Base-by-base conservation (phyloP, 495 filamentous ascomycete species). In the Xylaria telfairii region DNA sequence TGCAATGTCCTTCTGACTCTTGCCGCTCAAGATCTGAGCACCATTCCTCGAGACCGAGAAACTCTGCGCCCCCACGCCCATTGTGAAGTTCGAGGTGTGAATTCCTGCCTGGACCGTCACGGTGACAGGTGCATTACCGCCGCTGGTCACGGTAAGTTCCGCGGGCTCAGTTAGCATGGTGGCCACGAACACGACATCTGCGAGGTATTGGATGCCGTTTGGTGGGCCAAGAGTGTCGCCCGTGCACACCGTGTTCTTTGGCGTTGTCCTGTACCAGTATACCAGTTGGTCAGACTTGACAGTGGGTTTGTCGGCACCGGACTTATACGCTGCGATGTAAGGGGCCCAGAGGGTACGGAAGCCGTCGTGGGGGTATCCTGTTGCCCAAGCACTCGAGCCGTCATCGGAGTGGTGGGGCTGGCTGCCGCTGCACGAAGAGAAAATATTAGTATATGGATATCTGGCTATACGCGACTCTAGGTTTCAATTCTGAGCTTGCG, bases 181-280 rank as follows among this genome's bases (percentile, higher is more conserved):
- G 19, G 87, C 84, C 3, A 89, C 81, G 66, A 87, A 89, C 1
- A 89, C 82, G 8, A 80, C 75, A 67, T 90, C 87, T 32, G 80
- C 51, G 78, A 88, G 82, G 5, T 78, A 75, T 46, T 88, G 81
- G 66, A 74, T 81, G 2, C 87, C 87, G 64, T 88, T 82, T 0
- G 87, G 87, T 6, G 82, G 78, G 28, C 85, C 85, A 46, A 76
- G 74, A 75, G 86, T 84, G 80, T 87, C 88, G 73, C 87, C 85
- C 59, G 84, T 82, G 73, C 85, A 87, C 63, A 83, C 68, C 30
- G 83, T 64, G 51, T 76, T 72, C 44, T 78, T 81, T 0, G 78
- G 81, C 0, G 83, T 86, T 0, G 86, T 83, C 2, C 85, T 79
- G 71, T 88, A 88, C 86, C 86, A 88, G 77, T 87, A 88, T 4